These are phyloP conservation scores for Aspergillus udagawae DNA, from an alignment of 2,329 filamentous ascomycete species.

Conservation along the genomic window DNA sequence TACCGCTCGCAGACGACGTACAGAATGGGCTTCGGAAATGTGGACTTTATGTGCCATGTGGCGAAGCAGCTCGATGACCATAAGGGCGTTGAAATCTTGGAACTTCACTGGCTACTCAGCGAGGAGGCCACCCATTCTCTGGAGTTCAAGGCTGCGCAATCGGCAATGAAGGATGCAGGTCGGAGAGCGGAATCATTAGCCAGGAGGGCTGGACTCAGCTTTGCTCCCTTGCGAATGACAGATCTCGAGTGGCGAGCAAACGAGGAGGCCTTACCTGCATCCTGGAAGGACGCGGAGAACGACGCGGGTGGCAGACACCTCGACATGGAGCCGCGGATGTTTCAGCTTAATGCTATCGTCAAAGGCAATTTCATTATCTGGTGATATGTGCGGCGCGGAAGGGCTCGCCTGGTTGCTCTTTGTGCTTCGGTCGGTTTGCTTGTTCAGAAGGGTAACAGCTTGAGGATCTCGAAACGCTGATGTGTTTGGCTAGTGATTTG, in stretches of 20 bases:
- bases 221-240: neutral
- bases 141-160: neutral
- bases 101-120: neutral
- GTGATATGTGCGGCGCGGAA: neutral
- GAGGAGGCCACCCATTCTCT: neutral
- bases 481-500: neutral
- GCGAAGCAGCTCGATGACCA: slow-evolving; percentile 13
- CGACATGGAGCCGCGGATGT: neutral
- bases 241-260: neutral
- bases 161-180: neutral
- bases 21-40: slow-evolving; percentile 22
- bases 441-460: neutral
- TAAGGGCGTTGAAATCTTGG: slow-evolving; percentile 17
- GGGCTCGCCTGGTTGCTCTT: too few relatives aligned
- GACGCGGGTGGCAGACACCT: neutral
- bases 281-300: neutral
- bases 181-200: neutral
- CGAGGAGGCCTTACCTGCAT: neutral
- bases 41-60: slow-evolving; percentile 17
- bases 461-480: neutral
- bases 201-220: neutral
- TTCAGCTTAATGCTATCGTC: neutral
- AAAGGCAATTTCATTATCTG: neutral
- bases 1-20: slow-evolving; percentile 16
- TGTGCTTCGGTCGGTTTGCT: neutral